Conservation (phyloP, 2,329 filamentous ascomycete genomes). For the Ceratocystis variospora region DNA sequence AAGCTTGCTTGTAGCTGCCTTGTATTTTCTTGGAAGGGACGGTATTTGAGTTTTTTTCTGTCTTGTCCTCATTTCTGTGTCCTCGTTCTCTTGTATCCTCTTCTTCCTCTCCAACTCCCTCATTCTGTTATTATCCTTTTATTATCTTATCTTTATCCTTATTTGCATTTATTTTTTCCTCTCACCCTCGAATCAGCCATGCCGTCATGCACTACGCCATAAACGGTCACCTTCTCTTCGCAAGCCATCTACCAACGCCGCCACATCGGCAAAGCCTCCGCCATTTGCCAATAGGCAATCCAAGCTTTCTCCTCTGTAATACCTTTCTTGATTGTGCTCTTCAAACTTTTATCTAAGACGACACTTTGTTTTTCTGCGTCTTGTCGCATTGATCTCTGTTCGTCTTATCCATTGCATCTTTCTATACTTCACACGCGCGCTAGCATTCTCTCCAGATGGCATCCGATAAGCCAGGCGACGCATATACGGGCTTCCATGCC, state of each 20-base stretch:
- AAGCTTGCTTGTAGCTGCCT: no score
- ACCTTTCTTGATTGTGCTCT: background rate
- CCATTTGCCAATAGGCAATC: background rate
- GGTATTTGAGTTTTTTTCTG: background rate
- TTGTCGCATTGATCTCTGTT: background rate
- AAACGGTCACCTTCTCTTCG: background rate
- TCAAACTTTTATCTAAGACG: background rate
- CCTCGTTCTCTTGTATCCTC: background rate
- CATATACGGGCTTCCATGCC: background rate
- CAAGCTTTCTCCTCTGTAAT: slow-evolving; percentile 1
- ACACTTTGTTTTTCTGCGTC: background rate
- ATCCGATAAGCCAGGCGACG: background rate
- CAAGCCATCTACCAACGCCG: background rate
- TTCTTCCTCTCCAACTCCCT: background rate
- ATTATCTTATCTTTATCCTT: background rate
- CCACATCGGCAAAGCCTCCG: background rate
- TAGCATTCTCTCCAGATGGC: background rate
- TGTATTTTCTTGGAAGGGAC: no score
- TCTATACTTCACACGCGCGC: background rate
- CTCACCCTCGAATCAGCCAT: background rate
- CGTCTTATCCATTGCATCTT: background rate
- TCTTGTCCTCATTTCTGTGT: background rate
- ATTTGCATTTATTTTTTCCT: background rate
- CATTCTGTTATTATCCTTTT: background rate
- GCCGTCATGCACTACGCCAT: background rate